A percentile compares a stretch with the other conserved stretches of the same genome.
Conservation (phyloP, 345 rosid genomes). For the Mallotus nudiflorus region DNA sequence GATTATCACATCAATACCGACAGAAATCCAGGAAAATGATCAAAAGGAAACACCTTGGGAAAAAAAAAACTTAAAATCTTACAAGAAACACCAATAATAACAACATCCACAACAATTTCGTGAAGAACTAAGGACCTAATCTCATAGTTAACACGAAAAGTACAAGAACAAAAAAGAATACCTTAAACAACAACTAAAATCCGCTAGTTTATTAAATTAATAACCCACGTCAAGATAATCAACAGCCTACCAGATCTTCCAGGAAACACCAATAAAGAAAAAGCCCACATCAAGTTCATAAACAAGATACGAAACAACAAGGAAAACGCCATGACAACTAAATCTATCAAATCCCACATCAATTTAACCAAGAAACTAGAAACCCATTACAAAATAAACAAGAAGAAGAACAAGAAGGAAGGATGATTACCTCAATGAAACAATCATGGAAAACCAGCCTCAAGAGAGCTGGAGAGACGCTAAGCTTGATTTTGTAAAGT, state of each 20-base stretch:
- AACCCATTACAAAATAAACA: neutral
- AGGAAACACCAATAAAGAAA: too few relatives aligned
- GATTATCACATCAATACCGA: too few relatives aligned
- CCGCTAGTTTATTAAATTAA: neutral
- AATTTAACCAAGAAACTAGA: neutral
- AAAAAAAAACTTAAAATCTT: neutral
- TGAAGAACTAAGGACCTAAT: neutral
- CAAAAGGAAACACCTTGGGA: neutral
- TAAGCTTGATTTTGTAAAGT: constrained; percentile 23
- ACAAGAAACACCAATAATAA: neutral
- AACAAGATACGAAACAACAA: too few relatives aligned
- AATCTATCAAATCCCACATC: too few relatives aligned
- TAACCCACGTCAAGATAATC: too few relatives aligned
- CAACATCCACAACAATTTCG: neutral
- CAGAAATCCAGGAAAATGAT: neutral
- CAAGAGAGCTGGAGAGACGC: constrained; percentile 50
- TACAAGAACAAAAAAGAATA: too few relatives aligned
- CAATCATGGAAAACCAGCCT: constrained; percentile 74
- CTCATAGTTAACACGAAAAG: neutral
- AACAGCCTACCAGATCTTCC: too few relatives aligned
- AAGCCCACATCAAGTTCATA: too few relatives aligned
- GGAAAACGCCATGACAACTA: too few relatives aligned
- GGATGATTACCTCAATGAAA: constrained; percentile 49
- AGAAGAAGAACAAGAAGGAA: constrained; percentile 12
- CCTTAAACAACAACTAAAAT: too few relatives aligned